These are phyloP conservation scores for Urochloa ruziziensis DNA, from an alignment of 176 grass and related monocot genomes.

Conservation along the genomic window DNA sequence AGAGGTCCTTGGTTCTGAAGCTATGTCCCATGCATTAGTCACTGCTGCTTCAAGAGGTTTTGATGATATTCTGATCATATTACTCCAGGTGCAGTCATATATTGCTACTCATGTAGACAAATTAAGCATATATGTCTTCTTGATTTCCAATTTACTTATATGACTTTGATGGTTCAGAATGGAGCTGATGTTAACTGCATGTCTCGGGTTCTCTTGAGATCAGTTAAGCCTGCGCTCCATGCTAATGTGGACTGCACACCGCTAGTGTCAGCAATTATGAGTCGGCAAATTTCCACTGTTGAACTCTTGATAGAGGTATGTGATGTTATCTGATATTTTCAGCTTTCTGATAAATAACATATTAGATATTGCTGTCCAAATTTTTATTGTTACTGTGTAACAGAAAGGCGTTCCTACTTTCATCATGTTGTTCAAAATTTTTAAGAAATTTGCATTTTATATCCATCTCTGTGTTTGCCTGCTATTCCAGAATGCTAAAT, in stretches of 20 bases:
- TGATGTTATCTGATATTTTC: not conserved
- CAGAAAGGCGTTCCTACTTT: not conserved
- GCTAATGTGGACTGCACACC: conserved; percentile 63
- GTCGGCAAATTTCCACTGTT: conserved; percentile 57
- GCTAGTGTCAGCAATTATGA: conserved; percentile 59
- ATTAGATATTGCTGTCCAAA: not conserved
- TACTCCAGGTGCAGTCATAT: conserved; percentile 43
- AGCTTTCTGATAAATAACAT: not conserved
- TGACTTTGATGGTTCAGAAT: conserved; percentile 25
- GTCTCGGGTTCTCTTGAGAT: conserved; percentile 55
- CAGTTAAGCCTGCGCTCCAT: conserved; percentile 58
- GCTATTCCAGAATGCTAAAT: not conserved
- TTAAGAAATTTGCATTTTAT: not conserved
- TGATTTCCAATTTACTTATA: not conserved
- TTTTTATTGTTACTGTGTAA: not conserved
- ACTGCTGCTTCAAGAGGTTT: conserved; percentile 62
- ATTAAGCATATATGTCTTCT: not conserved
- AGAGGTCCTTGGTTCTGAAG: conserved; percentile 31
- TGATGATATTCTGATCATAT: conserved; percentile 37
- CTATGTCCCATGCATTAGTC: conserved; percentile 47
- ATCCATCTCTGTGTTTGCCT: not conserved
- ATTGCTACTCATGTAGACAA: not conserved
- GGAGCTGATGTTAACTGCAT: conserved; percentile 55
- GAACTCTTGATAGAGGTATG: conserved; percentile 58
- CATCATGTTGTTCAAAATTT: not conserved